Percentiles rank a stretch among this genome's conserved stretches.
These are phyloP conservation scores for Aspergillus carlsbadensis DNA, from an alignment of 495 filamentous ascomycete species.

Conservation along the genomic window DNA sequence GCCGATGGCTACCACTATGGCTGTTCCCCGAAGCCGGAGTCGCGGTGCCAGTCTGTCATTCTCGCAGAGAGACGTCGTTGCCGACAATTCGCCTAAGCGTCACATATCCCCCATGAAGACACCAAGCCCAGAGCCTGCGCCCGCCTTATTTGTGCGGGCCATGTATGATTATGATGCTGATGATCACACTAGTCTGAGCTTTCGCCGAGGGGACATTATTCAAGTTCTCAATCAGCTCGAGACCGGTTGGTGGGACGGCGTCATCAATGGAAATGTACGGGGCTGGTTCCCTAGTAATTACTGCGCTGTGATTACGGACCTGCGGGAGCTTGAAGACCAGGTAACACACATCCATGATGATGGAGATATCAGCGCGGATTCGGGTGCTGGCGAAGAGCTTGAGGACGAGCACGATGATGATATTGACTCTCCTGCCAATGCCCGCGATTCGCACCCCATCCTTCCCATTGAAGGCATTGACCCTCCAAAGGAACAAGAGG, in stretches of 20 bases:
- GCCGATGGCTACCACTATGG: constrained; percentile 37
- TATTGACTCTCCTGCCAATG: constrained; percentile 60
- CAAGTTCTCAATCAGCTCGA: constrained; percentile 97
- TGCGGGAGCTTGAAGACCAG: constrained; percentile 57
- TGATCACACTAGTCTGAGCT: constrained; percentile 94
- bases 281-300: constrained; percentile 99
- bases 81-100: constrained; percentile 29
- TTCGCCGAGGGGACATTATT: constrained; percentile 92
- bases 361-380: constrained; percentile 57
- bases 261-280: constrained; percentile 75
- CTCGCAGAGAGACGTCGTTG: constrained; percentile 20
- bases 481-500: constrained; percentile 68
- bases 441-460: constrained; percentile 53
- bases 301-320: constrained; percentile 77
- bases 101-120: constrained; percentile 38
- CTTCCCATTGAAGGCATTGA: constrained; percentile 66
- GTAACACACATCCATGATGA: constrained; percentile 39
- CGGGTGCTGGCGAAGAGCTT: constrained; percentile 59
- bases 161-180: constrained; percentile 97
- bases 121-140: constrained; percentile 64
- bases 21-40: constrained; percentile 30
- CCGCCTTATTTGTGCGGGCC: constrained; percentile 88
- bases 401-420: constrained; percentile 71
- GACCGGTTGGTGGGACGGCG: constrained; percentile 99
- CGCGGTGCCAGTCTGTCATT: constrained; percentile 33